These are phyloP conservation scores for Galerina sulciceps DNA, from an alignment of 768 basidiomycete species.

Conservation along the genomic window DNA sequence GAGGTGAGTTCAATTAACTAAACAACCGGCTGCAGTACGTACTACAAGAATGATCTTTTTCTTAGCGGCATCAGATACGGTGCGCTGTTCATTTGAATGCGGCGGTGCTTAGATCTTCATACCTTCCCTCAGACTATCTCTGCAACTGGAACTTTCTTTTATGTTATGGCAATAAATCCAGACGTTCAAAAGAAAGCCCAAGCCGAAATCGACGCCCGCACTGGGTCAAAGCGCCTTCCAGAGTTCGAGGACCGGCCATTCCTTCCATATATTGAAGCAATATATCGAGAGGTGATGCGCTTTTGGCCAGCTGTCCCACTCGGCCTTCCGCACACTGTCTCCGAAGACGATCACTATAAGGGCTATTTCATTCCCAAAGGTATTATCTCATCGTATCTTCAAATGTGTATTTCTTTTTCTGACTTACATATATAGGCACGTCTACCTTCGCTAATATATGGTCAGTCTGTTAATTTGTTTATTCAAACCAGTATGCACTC, in stretches of 20 bases:
- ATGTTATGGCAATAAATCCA: constrained; percentile 33
- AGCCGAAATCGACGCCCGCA: constrained; percentile 33
- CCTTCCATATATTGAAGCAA: constrained; percentile 29
- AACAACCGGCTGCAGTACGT: too few species aligned
- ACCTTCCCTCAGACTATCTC: constrained; percentile 12
- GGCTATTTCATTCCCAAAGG: constrained; percentile 33
- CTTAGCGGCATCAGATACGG: constrained; percentile 16
- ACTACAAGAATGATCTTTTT: neutral
- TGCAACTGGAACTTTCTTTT: constrained; percentile 23
- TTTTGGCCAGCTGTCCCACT: constrained; percentile 17
- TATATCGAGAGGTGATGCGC: constrained; percentile 22
- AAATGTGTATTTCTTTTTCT: too few species aligned
- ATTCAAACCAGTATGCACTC: neutral
- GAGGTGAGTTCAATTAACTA: neutral
- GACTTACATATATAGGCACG: constrained; percentile 13
- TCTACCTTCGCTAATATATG: constrained; percentile 16
- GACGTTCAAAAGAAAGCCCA: constrained; percentile 37
- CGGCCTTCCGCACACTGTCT: constrained; percentile 22
- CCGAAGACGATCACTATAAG: constrained; percentile 30
- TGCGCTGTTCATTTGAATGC: neutral
- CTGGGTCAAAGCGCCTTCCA: constrained; percentile 33
- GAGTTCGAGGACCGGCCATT: constrained; percentile 24
- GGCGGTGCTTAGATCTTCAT: neutral
- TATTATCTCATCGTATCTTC: neutral
- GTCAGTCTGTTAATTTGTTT: neutral